Evolutionary conservation across 208 protist genomes (phyloP).

Genomic region (Acanthamoeba castellanii): DNA sequence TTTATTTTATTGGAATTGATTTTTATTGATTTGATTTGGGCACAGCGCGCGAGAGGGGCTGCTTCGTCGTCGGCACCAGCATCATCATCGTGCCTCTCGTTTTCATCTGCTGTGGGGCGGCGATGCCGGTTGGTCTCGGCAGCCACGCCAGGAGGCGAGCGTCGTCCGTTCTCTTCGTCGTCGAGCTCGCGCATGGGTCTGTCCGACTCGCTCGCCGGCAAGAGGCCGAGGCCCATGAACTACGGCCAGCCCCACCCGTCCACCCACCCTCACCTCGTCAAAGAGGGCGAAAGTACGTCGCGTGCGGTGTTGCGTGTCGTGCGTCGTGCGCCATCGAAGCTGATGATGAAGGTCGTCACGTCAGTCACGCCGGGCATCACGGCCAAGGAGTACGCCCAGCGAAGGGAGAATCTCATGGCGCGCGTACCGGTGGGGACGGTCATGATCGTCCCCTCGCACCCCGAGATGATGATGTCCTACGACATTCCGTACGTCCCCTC

Average conservation of each 20-base stretch:
- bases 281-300: constrained; percentile 50
- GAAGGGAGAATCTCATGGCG: background rate
- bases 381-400: constrained; percentile 44
- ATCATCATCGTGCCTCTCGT: no score
- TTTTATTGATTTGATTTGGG: no score
- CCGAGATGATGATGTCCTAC: constrained; percentile 64
- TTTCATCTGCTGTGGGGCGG: no score
- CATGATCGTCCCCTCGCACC: constrained; percentile 22
- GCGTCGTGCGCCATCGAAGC: no score
- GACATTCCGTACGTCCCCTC: constrained; percentile 38
- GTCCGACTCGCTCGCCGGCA: background rate
- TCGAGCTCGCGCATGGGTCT: background rate
- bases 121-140: no score
- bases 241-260: constrained; percentile 59
- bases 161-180: background rate
- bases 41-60: no score
- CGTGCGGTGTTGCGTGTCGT: background rate
- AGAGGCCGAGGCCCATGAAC: background rate
- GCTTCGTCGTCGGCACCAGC: no score
- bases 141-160: no score
- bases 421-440: background rate
- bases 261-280: constrained; percentile 52
- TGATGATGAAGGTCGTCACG: background rate
- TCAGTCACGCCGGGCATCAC: constrained; percentile 65
- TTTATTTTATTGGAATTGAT: no score